Base-by-base conservation (phyloP, 164 flowering plant species). In the Nelumbo lutea region DNA sequence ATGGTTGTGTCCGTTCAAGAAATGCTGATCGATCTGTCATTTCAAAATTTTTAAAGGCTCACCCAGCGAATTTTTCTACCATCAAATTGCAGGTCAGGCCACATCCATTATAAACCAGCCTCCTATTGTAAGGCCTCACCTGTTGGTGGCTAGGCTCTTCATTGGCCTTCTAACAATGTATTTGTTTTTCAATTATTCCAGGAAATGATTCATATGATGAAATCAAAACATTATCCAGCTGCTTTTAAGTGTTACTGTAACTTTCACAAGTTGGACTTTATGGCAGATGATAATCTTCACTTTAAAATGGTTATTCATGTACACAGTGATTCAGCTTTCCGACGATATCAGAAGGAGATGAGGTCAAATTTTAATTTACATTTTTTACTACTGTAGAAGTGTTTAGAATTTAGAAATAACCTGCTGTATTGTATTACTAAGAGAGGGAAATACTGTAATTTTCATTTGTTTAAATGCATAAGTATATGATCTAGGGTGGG, bases 291-390 rank as follows among this genome's bases (percentile, higher is more conserved):
- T 71, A 81, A 86, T 72, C 83, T 90, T 73, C 80, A 78, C 72
- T 86, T 79, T 68, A 92, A 86, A 78, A 87, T 95, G 99, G 98
- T 92, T 58, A 80, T 95, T 64, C 98, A 95, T 81, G 96, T 92
- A 1, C 95, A 81, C 44, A 87, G 93, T 72, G 98, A 95, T 76
- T 89, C 96, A 41, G 85, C 74, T 42, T 95, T 95, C 70, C 77
- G 90, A 59, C 82, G 88, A 58, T 95, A 95, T 69, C 98, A 92
- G 57, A 95, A 86, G 72, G 98, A 92, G 82, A 92, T 92, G 99
- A 88, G 96, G 99, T 92, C 44, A 61, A 40, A 10, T 48, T 70
- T 69, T 2, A 66, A 13, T 7, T 59, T 42, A 53, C 9, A 15
- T 6, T 70, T 60, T 42, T 11, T 38, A 13, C 14, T 9, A 9